Evolutionary conservation across 2,329 filamentous ascomycete genomes (phyloP), one percentile per base, ranked within the genome.

Genomic region (Harringtonia lauricola): DNA sequence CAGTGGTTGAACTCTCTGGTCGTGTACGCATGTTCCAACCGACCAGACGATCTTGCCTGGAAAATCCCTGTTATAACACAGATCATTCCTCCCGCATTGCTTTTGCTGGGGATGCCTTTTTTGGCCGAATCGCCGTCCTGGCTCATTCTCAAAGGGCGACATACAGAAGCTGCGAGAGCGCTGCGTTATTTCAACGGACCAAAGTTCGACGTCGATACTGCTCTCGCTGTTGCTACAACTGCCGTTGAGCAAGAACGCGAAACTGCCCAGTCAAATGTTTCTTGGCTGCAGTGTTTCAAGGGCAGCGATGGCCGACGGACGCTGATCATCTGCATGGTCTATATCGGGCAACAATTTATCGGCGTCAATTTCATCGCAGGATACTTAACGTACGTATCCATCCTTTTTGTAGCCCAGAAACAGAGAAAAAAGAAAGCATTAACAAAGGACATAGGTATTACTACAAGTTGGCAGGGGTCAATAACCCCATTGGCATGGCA

Each of bases 271-370:
- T 33, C 51, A 14, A 57, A 59, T 14, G 54, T 62, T 59, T 41
- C 36, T 58, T 3, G 59, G 34, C 5, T 36, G 17, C n/a, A 62
- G 38, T 61, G 58, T 46, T 60, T 62, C 50, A 50, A 53, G 1
- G 49, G 49, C 22, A 49, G 51, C 7, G 60, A 63, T 44, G 47
- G 61, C 1, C 55, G 59, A 2, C 56, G 64, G 13, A 67, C 63
- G 2, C 53, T 66, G 30, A 58, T 67, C 18, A 29, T 60, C 15
- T 47, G 53, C 39, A 57, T 59, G 57, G 55, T 59, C 22, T 59
- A 59, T 30, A 49, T 58, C 2, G 51, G 56, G 6, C 34, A 59
- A 43, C 57, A 58, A 34, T 51, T 53, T 17, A 54, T 59, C 24
- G 57, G 57, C 10, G 55, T 58, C 13, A 56, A 55, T 19, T 58